phyloP scores from a whole-genome alignment of 2,329 filamentous ascomycete genomes.

The Zymoseptoria passerinii region DNA sequence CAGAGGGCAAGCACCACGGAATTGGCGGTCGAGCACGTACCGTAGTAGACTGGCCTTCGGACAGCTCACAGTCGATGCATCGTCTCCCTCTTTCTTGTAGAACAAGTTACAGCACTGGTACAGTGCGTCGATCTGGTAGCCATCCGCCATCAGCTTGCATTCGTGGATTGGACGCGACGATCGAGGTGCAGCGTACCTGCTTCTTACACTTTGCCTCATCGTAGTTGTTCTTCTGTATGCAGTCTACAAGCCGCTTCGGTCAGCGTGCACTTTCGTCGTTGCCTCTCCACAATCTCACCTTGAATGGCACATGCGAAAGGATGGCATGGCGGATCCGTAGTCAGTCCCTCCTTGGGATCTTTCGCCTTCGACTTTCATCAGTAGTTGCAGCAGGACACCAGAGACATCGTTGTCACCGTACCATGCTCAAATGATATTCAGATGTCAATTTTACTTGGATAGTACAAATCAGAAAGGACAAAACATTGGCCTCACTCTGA shows the following conservation, averaged over 20 bases:
- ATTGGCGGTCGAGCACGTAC: constrained; percentile 17
- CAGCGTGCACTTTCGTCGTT: not conserved
- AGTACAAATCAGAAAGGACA: not conserved
- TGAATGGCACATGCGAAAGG: constrained; percentile 86
- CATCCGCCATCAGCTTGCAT: constrained; percentile 1
- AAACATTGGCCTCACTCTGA: not conserved
- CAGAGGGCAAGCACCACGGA: not conserved
- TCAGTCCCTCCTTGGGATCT: constrained; percentile 58
- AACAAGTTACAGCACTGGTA: constrained; percentile 92
- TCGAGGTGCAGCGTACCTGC: constrained; percentile 30
- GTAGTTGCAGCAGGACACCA: not conserved
- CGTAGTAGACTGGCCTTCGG: constrained; percentile 71
- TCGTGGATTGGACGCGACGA: not conserved
- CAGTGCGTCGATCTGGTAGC: constrained; percentile 64
- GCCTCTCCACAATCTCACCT: constrained; percentile 45
- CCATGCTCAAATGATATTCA: not conserved
- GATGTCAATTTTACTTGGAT: not conserved
- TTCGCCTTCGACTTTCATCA: constrained; percentile 1
- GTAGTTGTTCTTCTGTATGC: constrained; percentile 74
- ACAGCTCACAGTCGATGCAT: constrained; percentile 71
- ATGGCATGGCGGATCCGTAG: constrained; percentile 72
- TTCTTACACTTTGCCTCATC: constrained; percentile 74
- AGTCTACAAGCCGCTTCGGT: constrained; percentile 33
- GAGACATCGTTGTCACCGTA: not conserved
- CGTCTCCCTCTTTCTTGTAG: constrained; percentile 69